Evolutionary conservation across 1,284 basidiomycete species (phyloP).

Genomic region (Meripilus lineatus): DNA sequence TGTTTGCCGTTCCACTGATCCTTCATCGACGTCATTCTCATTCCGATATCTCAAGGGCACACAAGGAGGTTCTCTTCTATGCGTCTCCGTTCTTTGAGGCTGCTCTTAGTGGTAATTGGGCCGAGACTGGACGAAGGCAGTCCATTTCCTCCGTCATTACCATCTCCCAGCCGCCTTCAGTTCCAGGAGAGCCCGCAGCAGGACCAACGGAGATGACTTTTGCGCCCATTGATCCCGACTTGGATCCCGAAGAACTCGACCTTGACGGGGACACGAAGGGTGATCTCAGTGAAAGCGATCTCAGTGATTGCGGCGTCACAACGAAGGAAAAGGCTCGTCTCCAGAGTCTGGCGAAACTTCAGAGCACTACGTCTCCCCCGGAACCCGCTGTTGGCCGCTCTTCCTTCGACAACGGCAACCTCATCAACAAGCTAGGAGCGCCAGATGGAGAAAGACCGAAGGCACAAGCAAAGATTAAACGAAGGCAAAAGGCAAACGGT

Average conservation of each 20-base stretch:
- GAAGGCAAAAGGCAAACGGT: slow-evolving; percentile 29
- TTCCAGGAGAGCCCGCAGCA: slow-evolving; percentile 39
- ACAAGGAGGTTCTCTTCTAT: slow-evolving; percentile 81
- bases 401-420: slow-evolving; percentile 13
- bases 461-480: slow-evolving; percentile 8
- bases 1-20: neutral
- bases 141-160: slow-evolving; percentile 80
- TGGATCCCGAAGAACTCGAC: slow-evolving; percentile 37
- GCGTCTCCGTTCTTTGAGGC: slow-evolving; percentile 85
- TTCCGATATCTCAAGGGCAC: slow-evolving; percentile 53
- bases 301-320: slow-evolving; percentile 21
- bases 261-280: slow-evolving; percentile 30
- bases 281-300: slow-evolving; percentile 32
- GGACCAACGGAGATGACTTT: slow-evolving; percentile 50
- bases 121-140: slow-evolving; percentile 63
- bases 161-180: slow-evolving; percentile 64
- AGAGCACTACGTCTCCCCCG: slow-evolving; percentile 13
- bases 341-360: slow-evolving; percentile 29
- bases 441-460: slow-evolving; percentile 3
- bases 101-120: slow-evolving; percentile 76
- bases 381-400: slow-evolving; percentile 11
- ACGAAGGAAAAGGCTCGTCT: slow-evolving; percentile 28
- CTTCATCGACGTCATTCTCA: neutral
- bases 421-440: slow-evolving; percentile 4
- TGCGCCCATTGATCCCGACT: slow-evolving; percentile 49